phyloP scores from a whole-genome alignment of 2,329 filamentous ascomycete species.

The Neofusicoccum cordaticola region DNA sequence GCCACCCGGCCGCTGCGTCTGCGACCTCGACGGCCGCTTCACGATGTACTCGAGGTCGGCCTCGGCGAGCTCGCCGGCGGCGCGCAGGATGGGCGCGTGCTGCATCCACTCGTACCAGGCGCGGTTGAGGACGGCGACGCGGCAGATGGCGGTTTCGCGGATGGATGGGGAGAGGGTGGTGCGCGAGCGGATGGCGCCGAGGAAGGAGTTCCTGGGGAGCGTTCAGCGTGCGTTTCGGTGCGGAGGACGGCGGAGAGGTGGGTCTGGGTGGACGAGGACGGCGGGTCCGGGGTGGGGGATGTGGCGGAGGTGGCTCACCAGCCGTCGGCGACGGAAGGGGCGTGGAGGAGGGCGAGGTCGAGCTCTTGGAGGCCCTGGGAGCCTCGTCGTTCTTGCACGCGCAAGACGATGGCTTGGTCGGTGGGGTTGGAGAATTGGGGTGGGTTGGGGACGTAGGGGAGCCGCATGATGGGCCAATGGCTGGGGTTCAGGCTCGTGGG shows the following conservation, averaged over 20 bases:
- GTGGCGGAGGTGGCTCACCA: conserved; percentile 36
- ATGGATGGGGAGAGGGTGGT: conserved; percentile 52
- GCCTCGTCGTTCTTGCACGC: conserved; percentile 52
- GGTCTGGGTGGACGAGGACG: background rate
- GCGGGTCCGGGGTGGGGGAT: background rate
- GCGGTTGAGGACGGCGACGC: conserved; percentile 74
- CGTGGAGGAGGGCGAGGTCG: conserved; percentile 54
- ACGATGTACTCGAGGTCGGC: conserved; percentile 34
- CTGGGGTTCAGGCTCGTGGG: background rate
- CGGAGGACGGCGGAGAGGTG: background rate
- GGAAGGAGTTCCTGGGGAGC: conserved; percentile 49
- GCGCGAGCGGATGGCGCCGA: conserved; percentile 54
- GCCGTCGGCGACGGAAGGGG: conserved; percentile 55
- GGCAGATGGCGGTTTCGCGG: conserved; percentile 76
- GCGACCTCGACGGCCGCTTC: background rate
- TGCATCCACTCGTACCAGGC: conserved; percentile 86
- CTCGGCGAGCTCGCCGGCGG: conserved; percentile 58
- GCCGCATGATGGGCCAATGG: conserved; percentile 45
- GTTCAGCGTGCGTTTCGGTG: background rate
- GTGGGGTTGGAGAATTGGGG: conserved; percentile 45
- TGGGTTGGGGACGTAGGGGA: conserved; percentile 53
- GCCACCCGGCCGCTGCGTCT: conserved; percentile 4
- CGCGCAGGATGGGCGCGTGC: conserved; percentile 66
- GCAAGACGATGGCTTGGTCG: conserved; percentile 51
- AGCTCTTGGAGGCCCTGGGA: conserved; percentile 51